A percentile compares a stretch with the other conserved stretches of the same genome.
These are phyloP conservation scores for Filobasidium floriforme DNA, from an alignment of 768 basidiomycete species.

Conservation along the genomic window DNA sequence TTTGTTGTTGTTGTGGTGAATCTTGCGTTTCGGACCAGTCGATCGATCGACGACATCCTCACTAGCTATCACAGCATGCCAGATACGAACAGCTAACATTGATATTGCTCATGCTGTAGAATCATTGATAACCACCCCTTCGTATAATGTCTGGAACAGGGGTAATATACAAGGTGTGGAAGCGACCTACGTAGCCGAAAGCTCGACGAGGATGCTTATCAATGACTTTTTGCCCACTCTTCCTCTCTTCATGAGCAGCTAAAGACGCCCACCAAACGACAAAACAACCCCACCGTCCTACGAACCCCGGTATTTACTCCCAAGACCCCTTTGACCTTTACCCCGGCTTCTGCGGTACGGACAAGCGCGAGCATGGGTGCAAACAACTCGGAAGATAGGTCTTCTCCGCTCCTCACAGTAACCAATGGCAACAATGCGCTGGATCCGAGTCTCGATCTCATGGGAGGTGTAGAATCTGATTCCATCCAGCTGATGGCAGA, in stretches of 20 bases:
- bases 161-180: neutral
- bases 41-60: too few relatives aligned
- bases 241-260: neutral
- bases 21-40: too few relatives aligned
- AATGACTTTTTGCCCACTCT: neutral
- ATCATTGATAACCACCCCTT: neutral
- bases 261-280: slow-evolving; percentile 2
- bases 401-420: neutral
- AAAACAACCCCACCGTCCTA: neutral
- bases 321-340: slow-evolving; percentile 10
- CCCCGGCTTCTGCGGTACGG: slow-evolving; percentile 5
- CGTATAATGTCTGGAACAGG: slow-evolving; percentile 2
- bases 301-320: slow-evolving; percentile 2
- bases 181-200: neutral
- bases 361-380: slow-evolving; percentile 4
- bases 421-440: neutral
- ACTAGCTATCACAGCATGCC: too few relatives aligned
- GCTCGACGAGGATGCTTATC: neutral
- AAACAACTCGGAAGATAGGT: neutral
- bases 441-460: slow-evolving; percentile 5
- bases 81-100: too few relatives aligned
- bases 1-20: too few relatives aligned
- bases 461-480: neutral
- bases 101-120: too few relatives aligned
- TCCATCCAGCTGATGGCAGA: neutral